phyloP scores from a whole-genome alignment of 164 flowering plant genomes.

The Aristolochia fimbriata region DNA sequence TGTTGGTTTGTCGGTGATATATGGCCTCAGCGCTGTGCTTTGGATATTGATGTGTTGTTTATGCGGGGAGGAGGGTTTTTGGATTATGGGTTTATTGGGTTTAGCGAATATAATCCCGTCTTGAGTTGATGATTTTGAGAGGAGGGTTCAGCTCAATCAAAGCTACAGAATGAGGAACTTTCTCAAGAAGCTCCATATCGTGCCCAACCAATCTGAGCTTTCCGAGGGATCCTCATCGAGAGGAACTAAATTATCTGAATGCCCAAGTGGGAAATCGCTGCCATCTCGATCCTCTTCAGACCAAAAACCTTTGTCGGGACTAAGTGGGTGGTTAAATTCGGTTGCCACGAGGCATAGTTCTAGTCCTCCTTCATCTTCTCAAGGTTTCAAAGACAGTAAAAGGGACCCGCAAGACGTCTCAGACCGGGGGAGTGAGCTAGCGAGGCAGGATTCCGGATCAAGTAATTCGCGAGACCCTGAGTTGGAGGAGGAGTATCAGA shows the following conservation, averaged over 20 bases:
- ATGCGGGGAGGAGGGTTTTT: neutral
- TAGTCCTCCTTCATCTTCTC: slow-evolving; percentile 55
- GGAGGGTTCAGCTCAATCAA: neutral
- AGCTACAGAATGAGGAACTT: slow-evolving; percentile 55
- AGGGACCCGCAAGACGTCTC: slow-evolving; percentile 32
- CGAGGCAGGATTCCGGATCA: slow-evolving; percentile 42
- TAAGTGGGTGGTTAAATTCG: slow-evolving; percentile 74
- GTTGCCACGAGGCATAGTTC: slow-evolving; percentile 45
- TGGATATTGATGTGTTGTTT: neutral
- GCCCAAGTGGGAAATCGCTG: slow-evolving; percentile 26
- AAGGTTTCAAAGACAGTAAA: slow-evolving; percentile 23
- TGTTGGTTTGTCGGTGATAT: too few species aligned
- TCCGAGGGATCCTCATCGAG: slow-evolving; percentile 43
- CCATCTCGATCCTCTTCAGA: slow-evolving; percentile 25
- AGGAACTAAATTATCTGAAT: slow-evolving; percentile 28
- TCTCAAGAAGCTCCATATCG: slow-evolving; percentile 76
- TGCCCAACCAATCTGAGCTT: slow-evolving; percentile 54
- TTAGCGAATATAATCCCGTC: neutral
- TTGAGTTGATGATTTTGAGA: neutral
- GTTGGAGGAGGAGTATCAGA: slow-evolving; percentile 88
- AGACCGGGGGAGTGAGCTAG: slow-evolving; percentile 33
- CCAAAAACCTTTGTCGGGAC: slow-evolving; percentile 48
- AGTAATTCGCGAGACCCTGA: slow-evolving; percentile 59
- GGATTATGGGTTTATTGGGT: slow-evolving; percentile 3
- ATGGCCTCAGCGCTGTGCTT: neutral